Evolutionary conservation across 768 basidiomycete species (phyloP), one percentile per base, ranked within the genome.

Genomic region (Pleurotus pulmonarius): DNA sequence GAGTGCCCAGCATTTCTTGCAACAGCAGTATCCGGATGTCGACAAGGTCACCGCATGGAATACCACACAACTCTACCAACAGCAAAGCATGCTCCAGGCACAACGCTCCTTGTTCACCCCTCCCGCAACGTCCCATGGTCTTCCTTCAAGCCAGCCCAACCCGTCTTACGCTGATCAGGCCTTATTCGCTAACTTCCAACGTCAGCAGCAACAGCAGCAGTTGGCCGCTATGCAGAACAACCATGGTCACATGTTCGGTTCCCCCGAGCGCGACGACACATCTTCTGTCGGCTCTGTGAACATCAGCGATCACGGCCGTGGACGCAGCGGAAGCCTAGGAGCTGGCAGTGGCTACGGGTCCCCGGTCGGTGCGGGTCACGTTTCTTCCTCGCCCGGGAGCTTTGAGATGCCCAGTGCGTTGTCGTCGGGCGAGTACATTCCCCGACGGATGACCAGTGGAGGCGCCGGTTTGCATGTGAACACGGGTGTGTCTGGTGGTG

Each of bases 41-140:
- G 57, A 56, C 37, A 60, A 60, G 49, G 45, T 57, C 5, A 47
- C 58, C 12, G 59, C 56, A 5, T 60, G 59, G 59, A 54, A 57
- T 38, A 51, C 54, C 4, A 44, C 59, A 16, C 59, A 60, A 15
- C 55, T 48, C 20, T 61, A 58, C 45, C 61, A 62, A 46, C 59
- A 60, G 5, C 56, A 66, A 52, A 61, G 61, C 59, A 62, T 64
- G 58, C 49, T 63, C 12, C 69, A 67, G n/a, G 61, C 70, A 0
- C 75, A 74, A 38, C 67, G 71, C 2, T 59, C 63, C 46, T 66
- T 77, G 52, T 72, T 77, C 61, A 77, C 78, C 3, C 75, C 79
- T 38, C 74, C 80, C 18, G 69, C 73, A 5, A 64, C 67, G 9
- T 67, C 75, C 18, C 78, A 78, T 58, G 69, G 69, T 40, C 65